Base-by-base conservation (phyloP, 2,329 filamentous ascomycete species). In the Fusarium palustre region DNA sequence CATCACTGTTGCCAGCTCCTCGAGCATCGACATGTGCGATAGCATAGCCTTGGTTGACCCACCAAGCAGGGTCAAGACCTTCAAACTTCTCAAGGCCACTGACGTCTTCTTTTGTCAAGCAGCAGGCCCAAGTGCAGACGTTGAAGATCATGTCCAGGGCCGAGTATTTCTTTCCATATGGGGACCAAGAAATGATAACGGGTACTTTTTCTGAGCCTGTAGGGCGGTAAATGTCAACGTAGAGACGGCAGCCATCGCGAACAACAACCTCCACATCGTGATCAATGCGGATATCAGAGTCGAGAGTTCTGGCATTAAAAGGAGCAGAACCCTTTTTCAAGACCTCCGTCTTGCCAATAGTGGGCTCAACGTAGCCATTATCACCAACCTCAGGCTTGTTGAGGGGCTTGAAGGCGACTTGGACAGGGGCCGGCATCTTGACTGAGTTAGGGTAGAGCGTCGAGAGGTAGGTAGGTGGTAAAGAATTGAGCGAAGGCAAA, bases 401-500 rank as follows among this genome's bases (percentile, higher is more conserved):
- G 34, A 72, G 58, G 39, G 66, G 64, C 59, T 72, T 72, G 53
- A 70, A 72, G 2, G 69, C 69, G n/a, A 72, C 69, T 47, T 72
- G 69, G 20, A 72, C 66, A 11, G 69, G 69, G 39, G 68, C 53
- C 1, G 69, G 69, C 69, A 72, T 72, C 7, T 25, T 64, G 33
- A 7, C 5, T 12, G 10, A 5, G 18, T 20, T 9, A 11, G 18
- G 9, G 18, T 25, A n/a, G 20, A 7, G 5, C 22, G 10, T 20
- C 4, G 2, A 13, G 1, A 39, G 8, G 11, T 15, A 22, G 15
- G 11, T 22, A 22, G 11, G 8, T 28, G 30, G 15, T 9, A 4
- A 8, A 12, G 20, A 5, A 15, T 7, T 30, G 13, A 12, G 22
- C 9, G 15, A 13, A 24, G 33, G n/a, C n/a, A 15, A 56, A 30